These are phyloP conservation scores for Kuraishia floccosa DNA, from an alignment of 805 yeast species.

Conservation along the genomic window DNA sequence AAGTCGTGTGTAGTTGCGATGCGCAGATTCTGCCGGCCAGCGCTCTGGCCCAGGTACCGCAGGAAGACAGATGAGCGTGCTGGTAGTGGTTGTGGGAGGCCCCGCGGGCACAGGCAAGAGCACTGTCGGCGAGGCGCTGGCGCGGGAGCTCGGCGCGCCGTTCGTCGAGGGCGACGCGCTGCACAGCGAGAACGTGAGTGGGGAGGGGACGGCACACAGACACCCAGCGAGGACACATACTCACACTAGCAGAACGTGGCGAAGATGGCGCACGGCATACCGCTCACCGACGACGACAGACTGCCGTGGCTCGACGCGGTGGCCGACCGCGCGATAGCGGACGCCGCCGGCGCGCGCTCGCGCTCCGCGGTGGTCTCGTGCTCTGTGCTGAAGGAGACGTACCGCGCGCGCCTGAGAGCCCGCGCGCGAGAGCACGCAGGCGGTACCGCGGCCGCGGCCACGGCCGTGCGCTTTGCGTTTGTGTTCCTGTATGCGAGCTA, in stretches of 20 bases:
- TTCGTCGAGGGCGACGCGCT: constrained; percentile 80
- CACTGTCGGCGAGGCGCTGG: constrained; percentile 51
- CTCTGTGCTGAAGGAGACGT: constrained; percentile 68
- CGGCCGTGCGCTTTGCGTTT: constrained; percentile 35
- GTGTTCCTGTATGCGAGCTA: constrained; percentile 57
- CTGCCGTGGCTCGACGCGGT: constrained; percentile 77
- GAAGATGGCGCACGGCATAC: constrained; percentile 76
- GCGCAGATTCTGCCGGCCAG: too few species aligned
- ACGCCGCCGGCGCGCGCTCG: constrained; percentile 18
- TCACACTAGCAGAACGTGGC: constrained; percentile 59
- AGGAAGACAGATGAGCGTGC: too few species aligned
- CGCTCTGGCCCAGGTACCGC: too few species aligned
- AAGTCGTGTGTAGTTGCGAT: not conserved
- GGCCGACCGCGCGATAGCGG: constrained; percentile 24
- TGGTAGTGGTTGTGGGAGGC: constrained; percentile 61
- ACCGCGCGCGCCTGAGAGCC: constrained; percentile 50
- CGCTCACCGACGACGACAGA: constrained; percentile 82
- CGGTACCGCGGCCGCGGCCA: constrained; percentile 5
- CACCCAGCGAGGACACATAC: not conserved
- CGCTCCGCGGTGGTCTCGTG: constrained; percentile 56
- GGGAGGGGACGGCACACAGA: not conserved
- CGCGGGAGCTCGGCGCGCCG: constrained; percentile 32
- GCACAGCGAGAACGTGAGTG: constrained; percentile 63
- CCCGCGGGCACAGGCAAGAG: constrained; percentile 96
- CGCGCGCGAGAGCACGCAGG: constrained; percentile 12